phyloP scores from a whole-genome alignment of 2,329 filamentous ascomycete species.

The Aspergillus quadricinctus region DNA sequence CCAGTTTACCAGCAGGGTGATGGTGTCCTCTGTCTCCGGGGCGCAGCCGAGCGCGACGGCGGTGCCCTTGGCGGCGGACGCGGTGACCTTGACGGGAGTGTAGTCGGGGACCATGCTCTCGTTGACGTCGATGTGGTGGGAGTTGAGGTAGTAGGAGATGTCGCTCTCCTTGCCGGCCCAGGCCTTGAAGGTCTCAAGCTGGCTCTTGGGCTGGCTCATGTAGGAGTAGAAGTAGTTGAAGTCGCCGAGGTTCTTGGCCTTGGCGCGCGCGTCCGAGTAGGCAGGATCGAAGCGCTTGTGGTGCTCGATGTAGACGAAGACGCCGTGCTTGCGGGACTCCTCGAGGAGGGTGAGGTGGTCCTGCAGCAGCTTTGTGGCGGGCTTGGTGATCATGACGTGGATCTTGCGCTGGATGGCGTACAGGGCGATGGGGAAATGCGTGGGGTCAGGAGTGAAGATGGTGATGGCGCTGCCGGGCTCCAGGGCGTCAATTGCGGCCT shows the following conservation, averaged over 20 bases:
- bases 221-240: constrained; percentile 99
- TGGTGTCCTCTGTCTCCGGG: constrained; percentile 83
- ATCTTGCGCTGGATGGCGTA: constrained; percentile 85
- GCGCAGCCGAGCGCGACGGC: constrained; percentile 75
- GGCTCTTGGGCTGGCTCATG: constrained; percentile 89
- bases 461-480: constrained; percentile 82
- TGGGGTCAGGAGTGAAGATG: constrained; percentile 92
- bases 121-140: constrained; percentile 87
- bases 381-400: constrained; percentile 92
- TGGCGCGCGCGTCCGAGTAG: constrained; percentile 80
- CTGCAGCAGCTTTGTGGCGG: constrained; percentile 76
- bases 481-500: constrained; percentile 78
- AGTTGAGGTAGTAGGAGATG: constrained; percentile 95
- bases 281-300: constrained; percentile 95
- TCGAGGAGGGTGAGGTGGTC: constrained; percentile 74
- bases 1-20: constrained; percentile 87
- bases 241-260: constrained; percentile 73
- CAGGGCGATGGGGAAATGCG: constrained; percentile 85
- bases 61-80: constrained; percentile 75
- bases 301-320: constrained; percentile 92
- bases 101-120: constrained; percentile 87
- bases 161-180: constrained; percentile 91
- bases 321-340: constrained; percentile 66
- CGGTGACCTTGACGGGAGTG: constrained; percentile 70
- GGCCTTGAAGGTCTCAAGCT: constrained; percentile 89